phyloP scores from a whole-genome alignment of 2,329 filamentous ascomycete genomes.

The Cordyceps pruinosa region DNA sequence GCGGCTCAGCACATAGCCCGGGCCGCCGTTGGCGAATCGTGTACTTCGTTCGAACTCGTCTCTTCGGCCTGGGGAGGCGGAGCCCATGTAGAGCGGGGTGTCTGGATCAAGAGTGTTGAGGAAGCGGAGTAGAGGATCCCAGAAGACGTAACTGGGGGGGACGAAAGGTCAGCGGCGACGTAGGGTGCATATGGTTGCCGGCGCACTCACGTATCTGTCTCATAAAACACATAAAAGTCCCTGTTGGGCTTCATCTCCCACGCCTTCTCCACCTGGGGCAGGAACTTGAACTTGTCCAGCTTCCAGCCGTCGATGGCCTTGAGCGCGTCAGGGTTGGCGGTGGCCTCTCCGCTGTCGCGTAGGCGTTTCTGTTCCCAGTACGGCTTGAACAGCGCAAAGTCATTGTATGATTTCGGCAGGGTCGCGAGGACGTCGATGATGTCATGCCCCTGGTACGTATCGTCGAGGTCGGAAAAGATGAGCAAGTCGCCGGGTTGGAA shows the following conservation, averaged over 20 bases:
- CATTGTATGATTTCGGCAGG: conserved; percentile 34
- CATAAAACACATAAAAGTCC: conserved; percentile 50
- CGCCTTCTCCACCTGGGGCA: conserved; percentile 46
- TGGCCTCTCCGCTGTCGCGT: conserved; percentile 26
- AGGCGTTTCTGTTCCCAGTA: conserved; percentile 35
- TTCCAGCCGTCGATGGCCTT: conserved; percentile 39
- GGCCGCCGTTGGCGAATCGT: conserved; percentile 15
- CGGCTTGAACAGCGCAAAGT: conserved; percentile 26
- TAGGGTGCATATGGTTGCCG: neutral
- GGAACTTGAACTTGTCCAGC: conserved; percentile 51
- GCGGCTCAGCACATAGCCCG: conserved; percentile 15
- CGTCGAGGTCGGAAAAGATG: conserved; percentile 45
- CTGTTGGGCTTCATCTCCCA: conserved; percentile 40
- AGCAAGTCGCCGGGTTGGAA: conserved; percentile 28
- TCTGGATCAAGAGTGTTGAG: conserved; percentile 13
- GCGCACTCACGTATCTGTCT: conserved; percentile 44
- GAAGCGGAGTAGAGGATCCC: conserved; percentile 15
- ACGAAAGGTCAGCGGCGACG: neutral
- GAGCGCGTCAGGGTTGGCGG: conserved; percentile 22
- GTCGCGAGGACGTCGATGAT: conserved; percentile 40
- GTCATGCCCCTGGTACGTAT: conserved; percentile 34
- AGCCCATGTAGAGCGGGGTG: conserved; percentile 1
- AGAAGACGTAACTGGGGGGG: conserved; percentile 13
- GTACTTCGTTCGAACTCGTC: neutral
- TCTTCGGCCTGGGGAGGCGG: conserved; percentile 3